Evolutionary conservation across 2,329 filamentous ascomycete genomes (phyloP).

Genomic region (Colletotrichum echinochloae): DNA sequence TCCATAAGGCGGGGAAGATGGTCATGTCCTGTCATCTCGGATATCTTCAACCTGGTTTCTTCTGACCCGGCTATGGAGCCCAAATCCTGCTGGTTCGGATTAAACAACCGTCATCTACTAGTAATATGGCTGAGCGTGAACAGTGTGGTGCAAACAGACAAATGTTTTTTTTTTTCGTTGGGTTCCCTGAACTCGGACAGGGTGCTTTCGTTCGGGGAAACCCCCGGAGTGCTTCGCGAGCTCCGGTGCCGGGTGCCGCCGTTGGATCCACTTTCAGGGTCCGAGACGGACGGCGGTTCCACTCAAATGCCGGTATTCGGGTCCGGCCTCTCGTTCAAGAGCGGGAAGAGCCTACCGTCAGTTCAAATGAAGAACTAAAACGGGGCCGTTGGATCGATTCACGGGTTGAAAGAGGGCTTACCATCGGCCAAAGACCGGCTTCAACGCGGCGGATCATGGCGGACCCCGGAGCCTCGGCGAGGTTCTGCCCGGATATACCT

Average conservation of each 20-base stretch:
- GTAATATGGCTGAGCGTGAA: not conserved
- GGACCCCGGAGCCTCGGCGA: not conserved
- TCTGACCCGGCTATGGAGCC: not conserved
- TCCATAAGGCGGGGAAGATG: not conserved
- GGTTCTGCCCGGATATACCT: not conserved
- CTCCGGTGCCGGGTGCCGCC: not conserved
- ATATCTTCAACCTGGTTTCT: not conserved
- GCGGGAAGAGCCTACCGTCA: not conserved
- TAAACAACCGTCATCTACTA: not conserved
- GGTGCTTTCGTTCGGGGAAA: not conserved
- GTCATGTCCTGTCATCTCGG: not conserved
- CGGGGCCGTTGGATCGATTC: too few relatives aligned
- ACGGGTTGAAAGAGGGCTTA: not conserved
- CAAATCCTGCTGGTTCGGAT: too few relatives aligned
- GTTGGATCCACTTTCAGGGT: not conserved
- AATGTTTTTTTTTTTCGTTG: too few relatives aligned
- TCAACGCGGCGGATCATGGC: not conserved
- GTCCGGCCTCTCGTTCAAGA: not conserved
- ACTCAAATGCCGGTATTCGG: not conserved
- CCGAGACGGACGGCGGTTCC: not conserved
- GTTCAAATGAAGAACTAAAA: not conserved
- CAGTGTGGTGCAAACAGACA: too few relatives aligned
- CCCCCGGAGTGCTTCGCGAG: not conserved
- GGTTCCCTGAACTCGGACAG: not conserved
- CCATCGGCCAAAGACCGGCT: not conserved